A percentile compares a stretch with the other conserved stretches of the same genome.
These are phyloP conservation scores for Suillus sp. DNA, from an alignment of 768 basidiomycete species.

Conservation along the genomic window DNA sequence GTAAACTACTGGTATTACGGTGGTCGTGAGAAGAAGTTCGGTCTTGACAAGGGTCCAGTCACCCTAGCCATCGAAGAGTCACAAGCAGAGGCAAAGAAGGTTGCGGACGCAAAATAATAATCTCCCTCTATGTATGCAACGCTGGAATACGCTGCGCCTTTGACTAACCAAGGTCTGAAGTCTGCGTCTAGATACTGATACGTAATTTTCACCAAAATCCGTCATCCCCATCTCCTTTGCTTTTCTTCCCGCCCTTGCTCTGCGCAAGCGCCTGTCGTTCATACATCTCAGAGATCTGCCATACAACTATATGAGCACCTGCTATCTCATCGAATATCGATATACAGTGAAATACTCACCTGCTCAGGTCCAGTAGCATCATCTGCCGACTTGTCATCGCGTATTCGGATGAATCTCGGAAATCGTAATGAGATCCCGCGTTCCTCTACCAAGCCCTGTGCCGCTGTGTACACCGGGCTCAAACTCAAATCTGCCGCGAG, in stretches of 20 bases:
- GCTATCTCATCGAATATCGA: not conserved
- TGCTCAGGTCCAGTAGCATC: slow-evolving; percentile 94
- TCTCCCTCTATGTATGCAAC: not conserved
- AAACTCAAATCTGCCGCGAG: slow-evolving; percentile 95
- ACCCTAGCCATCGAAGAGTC: slow-evolving; percentile 53
- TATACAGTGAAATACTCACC: slow-evolving; percentile 43
- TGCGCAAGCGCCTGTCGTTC: slow-evolving; percentile 84
- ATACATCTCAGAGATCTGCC: slow-evolving; percentile 92
- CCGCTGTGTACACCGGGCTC: slow-evolving; percentile 96
- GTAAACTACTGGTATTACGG: slow-evolving; percentile 90
- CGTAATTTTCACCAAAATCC: slow-evolving; percentile 66
- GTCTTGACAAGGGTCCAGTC: slow-evolving; percentile 42
- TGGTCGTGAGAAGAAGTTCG: slow-evolving; percentile 75
- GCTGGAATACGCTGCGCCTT: not conserved
- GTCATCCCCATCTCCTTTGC: slow-evolving; percentile 65
- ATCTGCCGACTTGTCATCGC: slow-evolving; percentile 92
- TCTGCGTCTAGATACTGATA: slow-evolving; percentile 1
- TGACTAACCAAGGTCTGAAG: slow-evolving; percentile 21
- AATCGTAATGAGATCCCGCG: slow-evolving; percentile 95
- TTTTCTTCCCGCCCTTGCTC: slow-evolving; percentile 66
- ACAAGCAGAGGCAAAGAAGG: slow-evolving; percentile 44
- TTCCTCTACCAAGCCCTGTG: slow-evolving; percentile 85
- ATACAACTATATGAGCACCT: slow-evolving; percentile 10
- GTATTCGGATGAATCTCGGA: slow-evolving; percentile 88
- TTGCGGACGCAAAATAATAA: slow-evolving; percentile 28